Conservation (phyloP, 805 yeast species). For the Teunomyces tritomae region DNA sequence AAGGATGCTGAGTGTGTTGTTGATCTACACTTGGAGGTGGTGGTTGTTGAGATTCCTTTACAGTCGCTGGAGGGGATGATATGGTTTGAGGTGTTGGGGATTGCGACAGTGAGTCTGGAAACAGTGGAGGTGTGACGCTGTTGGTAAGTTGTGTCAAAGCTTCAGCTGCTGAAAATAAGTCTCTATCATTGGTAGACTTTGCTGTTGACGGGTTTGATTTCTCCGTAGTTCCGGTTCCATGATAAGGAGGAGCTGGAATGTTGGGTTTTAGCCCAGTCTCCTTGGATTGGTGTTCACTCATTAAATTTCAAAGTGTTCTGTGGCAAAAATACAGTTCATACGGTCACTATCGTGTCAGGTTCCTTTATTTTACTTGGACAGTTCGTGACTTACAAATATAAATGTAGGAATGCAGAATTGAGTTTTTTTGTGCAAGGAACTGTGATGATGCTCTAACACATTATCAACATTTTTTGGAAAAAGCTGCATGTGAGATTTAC, state of each 20-base stretch:
- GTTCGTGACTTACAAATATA: neutral
- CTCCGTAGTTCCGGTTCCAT: neutral
- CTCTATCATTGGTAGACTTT: slow-evolving; percentile 17
- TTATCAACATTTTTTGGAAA: slow-evolving; percentile 1
- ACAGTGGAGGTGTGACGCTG: slow-evolving; percentile 17
- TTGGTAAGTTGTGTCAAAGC: slow-evolving; percentile 37
- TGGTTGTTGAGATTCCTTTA: slow-evolving; percentile 8
- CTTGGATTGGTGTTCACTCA: neutral
- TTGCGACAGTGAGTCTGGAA: slow-evolving; percentile 9
- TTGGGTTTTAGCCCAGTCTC: neutral
- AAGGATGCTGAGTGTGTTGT: slow-evolving; percentile 30
- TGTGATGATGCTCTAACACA: neutral
- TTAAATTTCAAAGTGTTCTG: neutral
- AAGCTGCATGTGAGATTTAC: slow-evolving; percentile 3
- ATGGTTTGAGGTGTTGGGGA: slow-evolving; percentile 4
- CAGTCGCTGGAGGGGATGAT: neutral
- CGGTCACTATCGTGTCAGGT: neutral
- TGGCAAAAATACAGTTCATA: neutral
- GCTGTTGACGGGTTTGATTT: neutral
- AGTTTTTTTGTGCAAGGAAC: slow-evolving; percentile 1
- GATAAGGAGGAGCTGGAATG: neutral
- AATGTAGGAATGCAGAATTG: neutral
- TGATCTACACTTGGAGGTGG: slow-evolving; percentile 8
- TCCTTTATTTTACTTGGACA: too few relatives aligned
- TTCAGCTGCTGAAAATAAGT: slow-evolving; percentile 39